A percentile compares a stretch with the other conserved stretches of the same genome.
Evolutionary conservation across 2,329 filamentous ascomycete species (phyloP).

Genomic region (Cytospora piceicola): DNA sequence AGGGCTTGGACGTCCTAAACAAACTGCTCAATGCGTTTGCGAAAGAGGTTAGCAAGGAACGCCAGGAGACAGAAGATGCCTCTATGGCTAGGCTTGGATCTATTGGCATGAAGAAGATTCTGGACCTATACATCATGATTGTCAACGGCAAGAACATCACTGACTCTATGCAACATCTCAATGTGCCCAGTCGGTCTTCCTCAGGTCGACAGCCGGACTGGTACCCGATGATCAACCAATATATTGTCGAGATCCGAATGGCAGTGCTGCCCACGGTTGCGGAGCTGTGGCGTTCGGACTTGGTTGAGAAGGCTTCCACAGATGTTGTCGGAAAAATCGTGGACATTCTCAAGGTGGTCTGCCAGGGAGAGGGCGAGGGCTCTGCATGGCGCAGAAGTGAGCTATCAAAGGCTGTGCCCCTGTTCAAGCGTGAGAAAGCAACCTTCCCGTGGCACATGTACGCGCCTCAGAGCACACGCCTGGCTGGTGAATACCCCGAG

Average conservation of each 20-base stretch:
- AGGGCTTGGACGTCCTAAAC: conserved; percentile 75
- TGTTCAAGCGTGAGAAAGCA: conserved; percentile 50
- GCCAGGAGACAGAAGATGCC: conserved; percentile 47
- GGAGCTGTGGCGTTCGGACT: conserved; percentile 81
- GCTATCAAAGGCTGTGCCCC: conserved; percentile 36
- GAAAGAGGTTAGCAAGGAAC: conserved; percentile 53
- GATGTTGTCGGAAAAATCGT: conserved; percentile 78
- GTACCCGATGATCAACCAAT: conserved; percentile 63
- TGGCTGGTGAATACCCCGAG: conserved; percentile 53
- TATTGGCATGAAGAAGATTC: conserved; percentile 75
- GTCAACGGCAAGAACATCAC: conserved; percentile 77
- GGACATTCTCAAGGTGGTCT: conserved; percentile 79
- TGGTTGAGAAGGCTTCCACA: conserved; percentile 80
- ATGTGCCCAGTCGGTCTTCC: conserved; percentile 43
- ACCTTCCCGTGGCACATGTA: conserved; percentile 54
- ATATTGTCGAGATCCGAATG: conserved; percentile 84
- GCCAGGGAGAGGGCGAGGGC: conserved; percentile 76
- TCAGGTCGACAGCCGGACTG: conserved; percentile 48
- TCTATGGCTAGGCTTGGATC: conserved; percentile 54
- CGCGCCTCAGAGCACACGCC: conserved; percentile 36
- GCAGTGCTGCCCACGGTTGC: conserved; percentile 76
- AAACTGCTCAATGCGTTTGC: conserved; percentile 72
- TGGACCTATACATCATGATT: conserved; percentile 79
- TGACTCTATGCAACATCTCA: conserved; percentile 70
- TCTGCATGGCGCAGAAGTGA: conserved; percentile 68